These are phyloP conservation scores for Tetraselmis chui DNA, from an alignment of 139 green algal genomes.

Conservation along the genomic window DNA sequence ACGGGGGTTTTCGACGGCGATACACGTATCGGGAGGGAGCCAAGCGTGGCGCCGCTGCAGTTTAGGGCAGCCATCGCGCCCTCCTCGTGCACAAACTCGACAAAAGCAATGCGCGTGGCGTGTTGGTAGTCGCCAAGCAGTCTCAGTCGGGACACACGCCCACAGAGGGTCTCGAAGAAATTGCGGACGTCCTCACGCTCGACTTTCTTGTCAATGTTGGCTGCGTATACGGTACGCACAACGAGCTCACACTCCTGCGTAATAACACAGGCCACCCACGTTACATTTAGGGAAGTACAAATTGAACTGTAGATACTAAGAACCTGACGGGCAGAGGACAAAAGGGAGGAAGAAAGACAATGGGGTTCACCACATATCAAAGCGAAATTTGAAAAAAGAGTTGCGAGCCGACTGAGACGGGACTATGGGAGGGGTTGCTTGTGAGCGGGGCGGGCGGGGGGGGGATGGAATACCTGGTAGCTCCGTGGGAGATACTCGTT, in stretches of 20 bases:
- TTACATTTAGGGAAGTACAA: no score
- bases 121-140: slow-evolving; percentile 85
- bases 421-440: slow-evolving; percentile 37
- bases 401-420: slow-evolving; percentile 37
- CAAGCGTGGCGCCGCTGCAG: slow-evolving; percentile 84
- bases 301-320: no score
- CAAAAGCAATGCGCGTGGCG: slow-evolving; percentile 88
- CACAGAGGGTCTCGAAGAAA: slow-evolving; percentile 90
- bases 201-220: slow-evolving; percentile 89
- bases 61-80: slow-evolving; percentile 77
- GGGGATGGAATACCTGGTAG: background rate
- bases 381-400: no score
- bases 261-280: no score
- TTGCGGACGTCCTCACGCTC: slow-evolving; percentile 53
- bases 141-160: slow-evolving; percentile 68
- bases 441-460: background rate
- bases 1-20: slow-evolving; percentile 85
- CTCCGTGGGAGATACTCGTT: slow-evolving; percentile 63
- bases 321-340: no score
- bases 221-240: slow-evolving; percentile 84
- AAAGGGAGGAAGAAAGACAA: no score
- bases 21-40: slow-evolving; percentile 68
- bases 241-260: slow-evolving; percentile 57
- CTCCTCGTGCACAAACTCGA: slow-evolving; percentile 83
- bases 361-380: no score